Evolutionary conservation across 208 protist genomes (phyloP), one percentile per base, ranked within the genome.

Genomic region (Crithidia bombi): DNA sequence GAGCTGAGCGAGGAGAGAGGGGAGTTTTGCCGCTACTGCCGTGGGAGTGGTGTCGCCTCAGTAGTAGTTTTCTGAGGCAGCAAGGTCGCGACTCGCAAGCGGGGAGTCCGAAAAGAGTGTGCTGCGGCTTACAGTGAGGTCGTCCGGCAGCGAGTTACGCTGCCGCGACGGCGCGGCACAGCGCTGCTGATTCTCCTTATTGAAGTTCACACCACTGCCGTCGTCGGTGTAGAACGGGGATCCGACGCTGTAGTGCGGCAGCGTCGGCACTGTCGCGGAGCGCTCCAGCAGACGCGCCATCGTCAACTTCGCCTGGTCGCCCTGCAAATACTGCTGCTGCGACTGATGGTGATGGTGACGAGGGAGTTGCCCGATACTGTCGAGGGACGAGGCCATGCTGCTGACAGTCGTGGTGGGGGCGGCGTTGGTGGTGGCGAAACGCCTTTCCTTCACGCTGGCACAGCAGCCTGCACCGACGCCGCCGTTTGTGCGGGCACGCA

Each of bases 81-180:
- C 50, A 5, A 68, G 36, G 2, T 67, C 71, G 9, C 55, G 56
- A 54, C 47, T 77, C 38, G 35, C 46, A 0, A 33, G 56, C 6
- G 62, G 57, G 26, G 49, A 59, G 32, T 77, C 71, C 2, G 71
- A 77, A 0, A 71, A 38, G 7, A 44, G 19, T 0, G 71, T 77
- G 50, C 71, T 77, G 26, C 51, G 51, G 39, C 71, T 77, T 33
- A 77, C 71, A 21, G 54, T 71, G 36, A 77, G 43, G 33, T 77
- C 71, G 39, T 77, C 71, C 11, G 55, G 43, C 46, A 71, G 17
- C 25, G 64, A 66, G n/a, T 19, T 66, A 12, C 71, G 71, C 55
- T 33, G 30, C n/a, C 71, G 71, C 17, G 25, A 52, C 47, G 61
- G 71, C 17, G 41, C 11, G 38, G 17, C 38, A 10, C 26, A 39